Conservation (phyloP, 1,284 basidiomycete genomes). For the Trichosporon faecale region DNA sequence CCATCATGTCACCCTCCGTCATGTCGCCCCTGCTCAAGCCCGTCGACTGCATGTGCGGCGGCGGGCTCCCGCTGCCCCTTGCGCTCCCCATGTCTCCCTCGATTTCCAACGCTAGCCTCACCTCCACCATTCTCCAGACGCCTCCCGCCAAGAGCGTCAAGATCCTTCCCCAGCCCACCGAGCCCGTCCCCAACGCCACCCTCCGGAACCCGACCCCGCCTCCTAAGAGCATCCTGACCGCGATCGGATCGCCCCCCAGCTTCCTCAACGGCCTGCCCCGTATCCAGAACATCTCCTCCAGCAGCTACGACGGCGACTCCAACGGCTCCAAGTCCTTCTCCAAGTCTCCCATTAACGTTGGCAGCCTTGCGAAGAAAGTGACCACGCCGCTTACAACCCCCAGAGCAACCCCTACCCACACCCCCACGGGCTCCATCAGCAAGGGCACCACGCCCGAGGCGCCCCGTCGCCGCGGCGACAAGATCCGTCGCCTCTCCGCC, state of each 20-base stretch:
- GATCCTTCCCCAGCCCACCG: background rate
- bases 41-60: background rate
- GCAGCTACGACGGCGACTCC: conserved; percentile 3
- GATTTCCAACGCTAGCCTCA: conserved; percentile 2
- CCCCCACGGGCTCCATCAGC: background rate
- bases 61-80: background rate
- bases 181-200: background rate
- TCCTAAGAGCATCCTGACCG: background rate
- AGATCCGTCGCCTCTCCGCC: conserved; percentile 6
- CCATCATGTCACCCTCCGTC: background rate
- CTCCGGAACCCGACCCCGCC: background rate
- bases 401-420: background rate
- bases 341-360: conserved; percentile 5
- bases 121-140: background rate
- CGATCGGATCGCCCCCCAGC: background rate
- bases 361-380: background rate
- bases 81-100: background rate
- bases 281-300: background rate
- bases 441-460: background rate
- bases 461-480: conserved; percentile 1
- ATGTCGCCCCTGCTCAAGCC: conserved; percentile 4
- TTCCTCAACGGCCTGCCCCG: background rate
- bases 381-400: background rate
- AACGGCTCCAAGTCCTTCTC: background rate
- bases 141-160: background rate